Conservation (phyloP, 164 flowering plant species). For the Magnolia officinalis region DNA sequence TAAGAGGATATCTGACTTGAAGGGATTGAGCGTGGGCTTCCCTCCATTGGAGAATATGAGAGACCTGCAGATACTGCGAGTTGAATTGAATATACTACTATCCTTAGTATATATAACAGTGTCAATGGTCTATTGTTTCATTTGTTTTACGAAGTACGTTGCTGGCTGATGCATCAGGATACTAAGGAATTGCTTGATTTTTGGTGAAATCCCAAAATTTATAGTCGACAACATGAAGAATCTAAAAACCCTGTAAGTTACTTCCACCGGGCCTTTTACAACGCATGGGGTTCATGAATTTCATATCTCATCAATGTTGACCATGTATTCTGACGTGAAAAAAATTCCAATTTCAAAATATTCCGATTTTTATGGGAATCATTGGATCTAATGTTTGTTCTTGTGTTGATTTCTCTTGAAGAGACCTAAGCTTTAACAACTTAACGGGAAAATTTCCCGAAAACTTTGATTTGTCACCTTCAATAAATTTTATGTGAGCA, state of each 20-base stretch:
- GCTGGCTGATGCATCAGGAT: not conserved
- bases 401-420: not conserved
- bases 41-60: too few relatives aligned
- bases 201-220: constrained; percentile 52
- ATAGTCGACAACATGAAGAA: constrained; percentile 31
- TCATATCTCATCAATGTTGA: too few relatives aligned
- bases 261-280: not conserved
- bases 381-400: not conserved
- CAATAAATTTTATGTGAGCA: constrained; percentile 17
- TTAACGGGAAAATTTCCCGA: constrained; percentile 56
- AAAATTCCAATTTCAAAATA: too few relatives aligned
- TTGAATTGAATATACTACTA: too few relatives aligned
- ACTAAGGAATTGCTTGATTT: constrained; percentile 62
- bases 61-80: too few relatives aligned
- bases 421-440: constrained; percentile 68
- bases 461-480: constrained; percentile 1
- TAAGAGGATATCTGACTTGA: constrained; percentile 80
- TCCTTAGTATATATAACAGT: too few relatives aligned
- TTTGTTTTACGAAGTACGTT: too few relatives aligned
- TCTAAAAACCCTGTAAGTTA: constrained; percentile 48
- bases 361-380: too few relatives aligned
- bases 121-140: too few relatives aligned
- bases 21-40: too few relatives aligned
- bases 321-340: too few relatives aligned
- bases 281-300: too few relatives aligned